phyloP scores from a whole-genome alignment of 176 grass and related monocot species.

The Poa pratensis region DNA sequence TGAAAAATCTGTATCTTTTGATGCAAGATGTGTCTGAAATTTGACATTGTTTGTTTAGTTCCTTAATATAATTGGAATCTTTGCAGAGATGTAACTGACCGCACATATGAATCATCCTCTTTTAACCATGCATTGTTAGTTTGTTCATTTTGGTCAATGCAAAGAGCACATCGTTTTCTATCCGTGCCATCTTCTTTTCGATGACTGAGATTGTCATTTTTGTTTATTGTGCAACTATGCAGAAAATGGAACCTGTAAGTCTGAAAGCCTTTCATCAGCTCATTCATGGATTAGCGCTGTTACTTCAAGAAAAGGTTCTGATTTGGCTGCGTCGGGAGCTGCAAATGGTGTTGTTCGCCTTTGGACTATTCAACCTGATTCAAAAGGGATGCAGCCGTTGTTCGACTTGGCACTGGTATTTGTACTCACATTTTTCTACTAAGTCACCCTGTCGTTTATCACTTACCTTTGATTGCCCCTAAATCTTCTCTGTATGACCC shows the following conservation, averaged over 20 bases:
- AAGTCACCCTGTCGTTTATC: background rate
- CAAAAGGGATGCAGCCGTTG: conserved; percentile 61
- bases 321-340: conserved; percentile 77
- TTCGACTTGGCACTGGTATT: conserved; percentile 53
- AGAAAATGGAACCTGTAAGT: conserved; percentile 47
- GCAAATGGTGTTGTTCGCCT: conserved; percentile 64
- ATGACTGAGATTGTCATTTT: conserved; percentile 1
- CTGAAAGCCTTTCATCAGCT: conserved; percentile 47
- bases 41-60: conserved; percentile 3
- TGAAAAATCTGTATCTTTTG: background rate
- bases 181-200: background rate
- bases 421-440: conserved; percentile 4
- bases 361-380: conserved; percentile 64
- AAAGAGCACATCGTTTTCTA: background rate
- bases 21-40: background rate
- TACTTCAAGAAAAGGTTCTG: conserved; percentile 67
- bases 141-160: background rate
- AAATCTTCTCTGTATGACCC: background rate
- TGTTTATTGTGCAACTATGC: conserved; percentile 7
- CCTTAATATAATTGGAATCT: background rate
- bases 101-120: background rate
- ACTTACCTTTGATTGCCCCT: background rate
- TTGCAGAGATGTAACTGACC: background rate
- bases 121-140: conserved; percentile 15
- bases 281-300: conserved; percentile 71